A percentile compares a stretch with the other conserved stretches of the same genome.
phyloP scores from a whole-genome alignment of 768 basidiomycete genomes.

The Amanita brunnescens region DNA sequence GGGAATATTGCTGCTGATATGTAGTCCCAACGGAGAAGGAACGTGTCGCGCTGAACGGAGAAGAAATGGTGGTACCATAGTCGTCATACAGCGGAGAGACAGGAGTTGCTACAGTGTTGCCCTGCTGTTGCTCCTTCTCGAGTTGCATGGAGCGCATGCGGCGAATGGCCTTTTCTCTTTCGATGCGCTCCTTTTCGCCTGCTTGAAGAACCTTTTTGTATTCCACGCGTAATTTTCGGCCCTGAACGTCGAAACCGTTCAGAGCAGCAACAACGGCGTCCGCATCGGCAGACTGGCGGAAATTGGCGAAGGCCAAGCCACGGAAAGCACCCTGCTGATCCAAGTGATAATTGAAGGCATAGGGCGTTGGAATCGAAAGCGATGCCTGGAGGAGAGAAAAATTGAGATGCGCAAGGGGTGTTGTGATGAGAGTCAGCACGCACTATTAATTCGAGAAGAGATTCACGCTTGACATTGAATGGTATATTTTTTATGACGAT shows the following conservation, averaged over 20 bases:
- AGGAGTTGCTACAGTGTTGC: background rate
- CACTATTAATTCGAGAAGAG: conserved; percentile 93
- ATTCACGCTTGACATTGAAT: conserved; percentile 96
- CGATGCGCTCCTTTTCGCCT: conserved; percentile 97
- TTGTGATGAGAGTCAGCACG: conserved; percentile 24
- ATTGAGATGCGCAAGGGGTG: conserved; percentile 7
- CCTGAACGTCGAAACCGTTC: conserved; percentile 94
- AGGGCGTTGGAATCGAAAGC: conserved; percentile 89
- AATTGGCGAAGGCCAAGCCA: conserved; percentile 97
- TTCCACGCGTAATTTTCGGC: conserved; percentile 95
- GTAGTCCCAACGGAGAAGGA: conserved; percentile 59
- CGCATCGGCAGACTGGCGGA: conserved; percentile 83
- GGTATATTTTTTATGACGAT: conserved; percentile 99
- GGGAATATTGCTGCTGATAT: conserved; percentile 58
- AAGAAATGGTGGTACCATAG: conserved; percentile 55
- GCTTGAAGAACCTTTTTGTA: conserved; percentile 99
- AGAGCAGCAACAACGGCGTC: conserved; percentile 93
- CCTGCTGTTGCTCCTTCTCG: conserved; percentile 74
- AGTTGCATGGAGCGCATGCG: conserved; percentile 97
- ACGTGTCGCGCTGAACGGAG: conserved; percentile 60
- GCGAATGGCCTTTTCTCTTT: conserved; percentile 95
- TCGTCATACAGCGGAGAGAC: conserved; percentile 58
- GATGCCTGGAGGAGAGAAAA: conserved; percentile 51
- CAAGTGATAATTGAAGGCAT: conserved; percentile 99
- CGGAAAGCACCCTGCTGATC: conserved; percentile 96